These are phyloP conservation scores for Pestalotiopsis sp. DNA, from an alignment of 2,329 filamentous ascomycete species.

Conservation along the genomic window DNA sequence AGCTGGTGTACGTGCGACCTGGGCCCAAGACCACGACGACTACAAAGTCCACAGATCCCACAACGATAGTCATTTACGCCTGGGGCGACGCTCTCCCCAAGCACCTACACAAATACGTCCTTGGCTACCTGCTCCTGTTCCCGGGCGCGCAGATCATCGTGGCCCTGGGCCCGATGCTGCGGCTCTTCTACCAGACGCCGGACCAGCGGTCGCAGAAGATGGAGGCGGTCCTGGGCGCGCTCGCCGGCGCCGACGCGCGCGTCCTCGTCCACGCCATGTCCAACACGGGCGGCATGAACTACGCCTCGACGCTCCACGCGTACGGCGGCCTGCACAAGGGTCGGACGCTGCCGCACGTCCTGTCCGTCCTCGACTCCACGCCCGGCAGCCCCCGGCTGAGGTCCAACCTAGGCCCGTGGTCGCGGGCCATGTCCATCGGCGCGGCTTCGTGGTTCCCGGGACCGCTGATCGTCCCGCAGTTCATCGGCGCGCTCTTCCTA, in stretches of 20 bases:
- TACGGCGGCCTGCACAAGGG: constrained; percentile 40
- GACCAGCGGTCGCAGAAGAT: constrained; percentile 46
- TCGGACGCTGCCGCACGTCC: constrained; percentile 46
- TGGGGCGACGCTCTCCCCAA: constrained; percentile 60
- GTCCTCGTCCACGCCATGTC: constrained; percentile 59
- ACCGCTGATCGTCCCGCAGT: constrained; percentile 50
- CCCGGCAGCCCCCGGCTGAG: constrained; percentile 48
- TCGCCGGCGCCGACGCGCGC: constrained; percentile 34
- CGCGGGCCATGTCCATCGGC: constrained; percentile 54
- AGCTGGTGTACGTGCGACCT: constrained; percentile 9
- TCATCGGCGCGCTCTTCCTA: constrained; percentile 47
- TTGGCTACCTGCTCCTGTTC: constrained; percentile 53
- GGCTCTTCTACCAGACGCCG: constrained; percentile 46
- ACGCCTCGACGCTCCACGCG: constrained; percentile 50
- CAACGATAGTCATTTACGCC: constrained; percentile 55
- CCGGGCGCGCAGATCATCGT: constrained; percentile 54
- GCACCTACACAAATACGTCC: constrained; percentile 58
- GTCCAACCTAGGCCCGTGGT: constrained; percentile 51
- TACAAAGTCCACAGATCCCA: constrained; percentile 34
- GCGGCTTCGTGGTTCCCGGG: constrained; percentile 49
- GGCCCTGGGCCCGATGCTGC: constrained; percentile 51
- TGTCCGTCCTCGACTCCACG: constrained; percentile 55
- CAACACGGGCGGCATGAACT: constrained; percentile 60
- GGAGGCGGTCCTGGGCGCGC: constrained; percentile 44
- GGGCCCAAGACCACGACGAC: constrained; percentile 17